These are phyloP conservation scores for Combretum micranthum DNA, from an alignment of 345 rosid genomes.

Conservation along the genomic window DNA sequence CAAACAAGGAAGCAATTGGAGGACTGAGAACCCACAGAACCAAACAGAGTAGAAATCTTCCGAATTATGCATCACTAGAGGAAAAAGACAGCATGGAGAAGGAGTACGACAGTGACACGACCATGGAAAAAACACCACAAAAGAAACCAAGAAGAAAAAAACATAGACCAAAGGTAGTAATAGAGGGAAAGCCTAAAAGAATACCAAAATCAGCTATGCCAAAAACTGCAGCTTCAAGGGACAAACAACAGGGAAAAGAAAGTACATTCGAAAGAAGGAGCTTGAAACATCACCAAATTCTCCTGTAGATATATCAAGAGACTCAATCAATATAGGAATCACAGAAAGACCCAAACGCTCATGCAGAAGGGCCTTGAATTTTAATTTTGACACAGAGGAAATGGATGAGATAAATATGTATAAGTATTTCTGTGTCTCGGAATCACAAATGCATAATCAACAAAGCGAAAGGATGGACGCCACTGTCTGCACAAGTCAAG, in stretches of 20 bases:
- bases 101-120: slow-evolving; percentile 15
- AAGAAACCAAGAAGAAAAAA: slow-evolving; percentile 67
- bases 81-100: slow-evolving; percentile 30
- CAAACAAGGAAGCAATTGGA: slow-evolving; percentile 3
- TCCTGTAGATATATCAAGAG: slow-evolving; percentile 24
- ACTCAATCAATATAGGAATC: slow-evolving; percentile 20
- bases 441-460: slow-evolving; percentile 13
- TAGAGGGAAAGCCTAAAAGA: slow-evolving; percentile 43
- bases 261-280: slow-evolving; percentile 34
- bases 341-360: slow-evolving; percentile 25
- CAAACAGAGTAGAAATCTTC: slow-evolving; percentile 15
- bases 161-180: slow-evolving; percentile 76
- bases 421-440: slow-evolving; percentile 13
- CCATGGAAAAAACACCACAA: slow-evolving; percentile 46
- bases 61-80: slow-evolving; percentile 4
- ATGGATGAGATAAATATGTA: slow-evolving; percentile 10
- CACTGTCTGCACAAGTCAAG: slow-evolving; percentile 12
- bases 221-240: slow-evolving; percentile 23
- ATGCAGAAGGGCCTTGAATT: slow-evolving; percentile 54
- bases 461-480: slow-evolving; percentile 11
- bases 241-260: slow-evolving; percentile 43
- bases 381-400: slow-evolving; percentile 26
- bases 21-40: slow-evolving; percentile 8
- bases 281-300: slow-evolving; percentile 17
- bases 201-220: slow-evolving; percentile 30